Evolutionary conservation across 805 yeast genomes (phyloP).

Genomic region (Cyberlindnera euphorbiiphila): DNA sequence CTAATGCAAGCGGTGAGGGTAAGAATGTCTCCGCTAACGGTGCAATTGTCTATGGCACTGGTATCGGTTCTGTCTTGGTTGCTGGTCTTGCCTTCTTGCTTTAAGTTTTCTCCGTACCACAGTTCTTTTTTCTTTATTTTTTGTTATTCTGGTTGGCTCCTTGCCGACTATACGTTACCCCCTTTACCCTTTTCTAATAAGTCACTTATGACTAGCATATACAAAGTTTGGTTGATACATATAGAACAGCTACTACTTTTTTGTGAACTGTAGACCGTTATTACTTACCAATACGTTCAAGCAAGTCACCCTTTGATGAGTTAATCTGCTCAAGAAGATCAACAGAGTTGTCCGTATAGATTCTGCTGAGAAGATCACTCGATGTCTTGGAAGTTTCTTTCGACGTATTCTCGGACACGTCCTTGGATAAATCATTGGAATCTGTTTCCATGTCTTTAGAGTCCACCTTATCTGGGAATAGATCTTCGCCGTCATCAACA

Average conservation of each 20-base stretch:
- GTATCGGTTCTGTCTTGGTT: conserved; percentile 43
- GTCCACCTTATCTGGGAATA: conserved; percentile 21
- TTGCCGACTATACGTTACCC: no score
- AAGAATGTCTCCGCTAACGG: conserved; percentile 25
- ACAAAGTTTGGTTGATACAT: not conserved
- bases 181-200: not conserved
- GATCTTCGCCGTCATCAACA: conserved; percentile 17
- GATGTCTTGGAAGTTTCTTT: not conserved
- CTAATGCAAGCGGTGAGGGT: conserved; percentile 26
- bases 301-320: not conserved
- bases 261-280: no score
- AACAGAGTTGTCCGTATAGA: no score
- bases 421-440: no score
- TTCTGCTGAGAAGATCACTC: conserved; percentile 6
- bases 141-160: not conserved
- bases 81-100: conserved; percentile 48
- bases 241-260: not conserved
- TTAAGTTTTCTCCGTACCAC: conserved; percentile 19
- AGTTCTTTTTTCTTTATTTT: not conserved
- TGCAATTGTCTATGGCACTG: conserved; percentile 29
- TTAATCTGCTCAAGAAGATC: no score
- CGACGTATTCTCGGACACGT: no score
- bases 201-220: not conserved
- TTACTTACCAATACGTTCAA: conserved; percentile 3
- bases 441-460: conserved; percentile 1